phyloP scores from a whole-genome alignment of 169 alveolate species.

The Ichthyophthirius multifiliis region DNA sequence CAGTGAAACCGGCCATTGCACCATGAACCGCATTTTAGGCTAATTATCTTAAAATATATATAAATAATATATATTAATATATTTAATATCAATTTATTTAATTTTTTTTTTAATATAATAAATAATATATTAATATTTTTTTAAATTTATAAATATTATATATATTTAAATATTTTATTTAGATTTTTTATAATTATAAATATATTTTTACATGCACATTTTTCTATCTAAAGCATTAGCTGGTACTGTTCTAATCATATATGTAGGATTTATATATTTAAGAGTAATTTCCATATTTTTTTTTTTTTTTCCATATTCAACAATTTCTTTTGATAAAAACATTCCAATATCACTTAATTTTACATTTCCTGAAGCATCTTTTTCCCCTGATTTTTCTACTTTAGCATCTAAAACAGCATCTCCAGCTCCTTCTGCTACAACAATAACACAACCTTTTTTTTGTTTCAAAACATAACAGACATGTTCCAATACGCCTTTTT shows the following conservation, averaged over 20 bases:
- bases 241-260: slow-evolving; percentile 84
- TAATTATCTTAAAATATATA: slow-evolving; percentile 35
- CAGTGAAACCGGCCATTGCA: slow-evolving; percentile 87
- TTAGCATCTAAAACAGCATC: slow-evolving; percentile 72
- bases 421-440: slow-evolving; percentile 91
- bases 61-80: too few relatives aligned
- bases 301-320: slow-evolving; percentile 67
- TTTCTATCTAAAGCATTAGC: slow-evolving; percentile 84
- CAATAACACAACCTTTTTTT: slow-evolving; percentile 81
- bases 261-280: slow-evolving; percentile 88
- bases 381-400: slow-evolving; percentile 28
- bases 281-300: slow-evolving; percentile 67
- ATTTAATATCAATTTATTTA: too few relatives aligned
- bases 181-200: too few relatives aligned
- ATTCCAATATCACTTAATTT: slow-evolving; percentile 56
- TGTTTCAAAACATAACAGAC: slow-evolving; percentile 57
- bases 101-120: too few relatives aligned
- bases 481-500: slow-evolving; percentile 63
- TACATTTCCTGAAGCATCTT: slow-evolving; percentile 65
- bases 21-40: slow-evolving; percentile 88
- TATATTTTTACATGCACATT: slow-evolving; percentile 66
- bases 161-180: too few relatives aligned
- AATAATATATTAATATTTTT: background rate
- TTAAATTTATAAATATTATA: too few relatives aligned
- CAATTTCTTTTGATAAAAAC: slow-evolving; percentile 69